phyloP scores from a whole-genome alignment of 768 basidiomycete species.

The Boletus reticuloceps region DNA sequence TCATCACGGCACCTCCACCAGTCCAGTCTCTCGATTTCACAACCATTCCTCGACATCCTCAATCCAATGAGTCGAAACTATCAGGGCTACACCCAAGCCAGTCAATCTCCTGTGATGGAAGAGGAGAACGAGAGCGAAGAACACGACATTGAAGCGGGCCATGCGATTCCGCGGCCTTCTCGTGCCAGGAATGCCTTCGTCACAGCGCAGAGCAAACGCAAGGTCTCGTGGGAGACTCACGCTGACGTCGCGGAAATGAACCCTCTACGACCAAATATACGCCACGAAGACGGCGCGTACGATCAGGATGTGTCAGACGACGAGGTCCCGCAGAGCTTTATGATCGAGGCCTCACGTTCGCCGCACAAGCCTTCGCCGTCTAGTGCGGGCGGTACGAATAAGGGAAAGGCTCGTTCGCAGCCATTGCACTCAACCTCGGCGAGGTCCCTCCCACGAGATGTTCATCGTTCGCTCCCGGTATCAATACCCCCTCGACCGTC shows the following conservation, averaged over 20 bases:
- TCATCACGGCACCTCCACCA: conserved; percentile 19
- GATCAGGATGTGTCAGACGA: conserved; percentile 70
- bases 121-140: conserved; percentile 55
- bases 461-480: conserved; percentile 36
- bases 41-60: conserved; percentile 78
- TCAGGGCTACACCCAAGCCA: conserved; percentile 74
- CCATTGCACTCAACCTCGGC: conserved; percentile 51
- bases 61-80: conserved; percentile 76
- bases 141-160: conserved; percentile 60
- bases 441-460: conserved; percentile 38
- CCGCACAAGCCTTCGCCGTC: conserved; percentile 38
- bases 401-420: conserved; percentile 43
- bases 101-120: conserved; percentile 72
- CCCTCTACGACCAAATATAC: conserved; percentile 68
- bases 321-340: conserved; percentile 82
- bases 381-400: conserved; percentile 27
- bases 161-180: conserved; percentile 35
- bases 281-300: conserved; percentile 58
- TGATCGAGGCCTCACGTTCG: conserved; percentile 63
- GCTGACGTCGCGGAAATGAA: conserved; percentile 54
- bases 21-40: conserved; percentile 49
- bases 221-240: conserved; percentile 57
- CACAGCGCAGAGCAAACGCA: conserved; percentile 46
- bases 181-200: conserved; percentile 28
- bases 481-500: conserved; percentile 66